Percentiles rank a stretch among this genome's conserved stretches.
phyloP scores from a whole-genome alignment of 306 rosid species.

The Sicyos baderoa region DNA sequence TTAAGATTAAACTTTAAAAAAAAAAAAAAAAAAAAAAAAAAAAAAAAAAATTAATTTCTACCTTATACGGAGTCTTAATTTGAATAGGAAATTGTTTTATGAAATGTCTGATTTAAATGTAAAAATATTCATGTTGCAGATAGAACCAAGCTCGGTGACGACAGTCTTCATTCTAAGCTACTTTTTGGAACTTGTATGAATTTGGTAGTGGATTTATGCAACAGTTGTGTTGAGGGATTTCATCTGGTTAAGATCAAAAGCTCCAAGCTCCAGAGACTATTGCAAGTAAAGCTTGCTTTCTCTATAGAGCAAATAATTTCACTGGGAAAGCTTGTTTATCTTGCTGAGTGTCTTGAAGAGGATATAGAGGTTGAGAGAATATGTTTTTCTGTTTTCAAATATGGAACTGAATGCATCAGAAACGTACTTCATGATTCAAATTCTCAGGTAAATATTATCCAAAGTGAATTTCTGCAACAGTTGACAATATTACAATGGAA shows the following conservation, averaged over 20 bases:
- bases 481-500: conserved; percentile 19
- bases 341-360: conserved; percentile 33
- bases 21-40: no score
- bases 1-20: background rate
- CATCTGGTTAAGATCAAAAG: conserved; percentile 48
- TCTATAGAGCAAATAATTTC: conserved; percentile 64
- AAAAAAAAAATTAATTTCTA: no score
- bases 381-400: conserved; percentile 34
- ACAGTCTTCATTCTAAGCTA: conserved; percentile 32
- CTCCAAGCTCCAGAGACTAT: conserved; percentile 33
- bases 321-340: conserved; percentile 54
- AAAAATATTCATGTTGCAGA: conserved; percentile 41
- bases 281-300: conserved; percentile 72
- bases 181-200: conserved; percentile 58
- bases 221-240: conserved; percentile 58
- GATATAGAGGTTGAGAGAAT: conserved; percentile 30
- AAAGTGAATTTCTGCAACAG: conserved; percentile 8
- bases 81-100: background rate
- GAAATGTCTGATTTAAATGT: conserved; percentile 19
- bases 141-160: conserved; percentile 40
- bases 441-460: conserved; percentile 45
- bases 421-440: conserved; percentile 55
- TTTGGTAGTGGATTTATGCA: conserved; percentile 46
- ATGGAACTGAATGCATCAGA: conserved; percentile 54
- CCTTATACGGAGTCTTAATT: background rate